Evolutionary conservation across 352 stramenopile genomes (phyloP).

Genomic region (Pythium aphanidermatum): DNA sequence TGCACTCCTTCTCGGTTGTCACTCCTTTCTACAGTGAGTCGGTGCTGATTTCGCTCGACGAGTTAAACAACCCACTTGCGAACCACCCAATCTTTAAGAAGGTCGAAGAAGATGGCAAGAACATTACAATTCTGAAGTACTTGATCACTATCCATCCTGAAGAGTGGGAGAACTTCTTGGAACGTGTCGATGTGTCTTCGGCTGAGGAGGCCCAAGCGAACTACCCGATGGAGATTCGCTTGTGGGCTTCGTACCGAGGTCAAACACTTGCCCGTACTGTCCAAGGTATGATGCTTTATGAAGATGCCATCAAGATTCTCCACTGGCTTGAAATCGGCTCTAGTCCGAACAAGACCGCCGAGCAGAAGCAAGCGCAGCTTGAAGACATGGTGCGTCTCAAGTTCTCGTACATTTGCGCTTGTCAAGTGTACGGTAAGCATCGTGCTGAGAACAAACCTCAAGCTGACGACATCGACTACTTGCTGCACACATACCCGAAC

Average conservation of each 20-base stretch:
- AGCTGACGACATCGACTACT: slow-evolving; percentile 68
- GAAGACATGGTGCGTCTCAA: slow-evolving; percentile 80
- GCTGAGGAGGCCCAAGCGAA: slow-evolving; percentile 57
- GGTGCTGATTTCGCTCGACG: slow-evolving; percentile 54
- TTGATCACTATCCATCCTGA: slow-evolving; percentile 70
- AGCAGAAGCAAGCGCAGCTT: slow-evolving; percentile 68
- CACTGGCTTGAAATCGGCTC: slow-evolving; percentile 80
- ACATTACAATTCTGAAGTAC: slow-evolving; percentile 80
- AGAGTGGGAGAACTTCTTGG: slow-evolving; percentile 78
- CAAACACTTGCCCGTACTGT: slow-evolving; percentile 72
- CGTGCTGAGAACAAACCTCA: slow-evolving; percentile 57
- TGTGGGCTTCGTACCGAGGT: slow-evolving; percentile 74
- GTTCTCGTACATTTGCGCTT: slow-evolving; percentile 81
- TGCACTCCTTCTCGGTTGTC: slow-evolving; percentile 79
- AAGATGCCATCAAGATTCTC: slow-evolving; percentile 79
- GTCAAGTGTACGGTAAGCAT: slow-evolving; percentile 81
- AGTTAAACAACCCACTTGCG: slow-evolving; percentile 59
- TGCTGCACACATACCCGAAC: slow-evolving; percentile 72
- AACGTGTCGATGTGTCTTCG: slow-evolving; percentile 58
- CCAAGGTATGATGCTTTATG: slow-evolving; percentile 80
- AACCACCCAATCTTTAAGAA: slow-evolving; percentile 71
- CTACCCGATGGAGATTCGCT: slow-evolving; percentile 61
- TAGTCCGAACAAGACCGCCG: slow-evolving; percentile 46
- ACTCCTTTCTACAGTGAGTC: slow-evolving; percentile 75
- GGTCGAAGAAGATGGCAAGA: slow-evolving; percentile 72